Base-by-base conservation (phyloP, 768 basidiomycete genomes). In the Rubroboletus satanas region DNA sequence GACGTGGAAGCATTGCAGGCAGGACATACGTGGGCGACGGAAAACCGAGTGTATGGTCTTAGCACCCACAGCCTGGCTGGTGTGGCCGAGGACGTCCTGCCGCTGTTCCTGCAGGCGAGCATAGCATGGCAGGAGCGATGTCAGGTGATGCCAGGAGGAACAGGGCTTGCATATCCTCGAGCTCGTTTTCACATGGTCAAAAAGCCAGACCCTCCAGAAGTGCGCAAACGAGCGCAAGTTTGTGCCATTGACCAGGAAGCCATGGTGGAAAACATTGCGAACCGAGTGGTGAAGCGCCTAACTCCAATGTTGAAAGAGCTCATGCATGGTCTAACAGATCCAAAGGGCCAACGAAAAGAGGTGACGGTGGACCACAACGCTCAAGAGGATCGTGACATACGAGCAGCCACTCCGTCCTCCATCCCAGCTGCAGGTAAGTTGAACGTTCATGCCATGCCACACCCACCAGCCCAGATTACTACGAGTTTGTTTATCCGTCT, bases 21-120 rank as follows among this genome's bases (percentile, higher is more conserved):
- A 1, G 54, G 54, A 0, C 49, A 55, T 4, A 15, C 42, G 0
- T 0, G 35, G 1, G 11, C 28, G 0, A 55, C 54, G 9, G 41
- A 54, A 1, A 49, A 49, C 4, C 26, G 5, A 0, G 33, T 57
- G 0, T 57, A 59, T 45, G 51, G 55, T 0, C 42, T 59, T 1
- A 57, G 41, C 33, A 38, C 18, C 0, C 21, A 59, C 0, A 49
- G 32, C 0, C 4, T 59, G 23, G 4, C 46, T 2, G 44, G 32
- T 0, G 17, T n/a, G 0, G 49, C 37, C 0, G 48, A 59, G 4
- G 58, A 59, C 5, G 1, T 59, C 0, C 33, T 57, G 0, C 55
- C 58, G 0, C 10, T 49, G 0, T 59, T 45, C 17, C n/a, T 59
- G 0, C 10, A 49, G 2, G 58, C 51, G 0, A 59, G 58, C 14